phyloP scores from a whole-genome alignment of 2,329 filamentous ascomycete genomes.

The Trichoderma afroharzianum region DNA sequence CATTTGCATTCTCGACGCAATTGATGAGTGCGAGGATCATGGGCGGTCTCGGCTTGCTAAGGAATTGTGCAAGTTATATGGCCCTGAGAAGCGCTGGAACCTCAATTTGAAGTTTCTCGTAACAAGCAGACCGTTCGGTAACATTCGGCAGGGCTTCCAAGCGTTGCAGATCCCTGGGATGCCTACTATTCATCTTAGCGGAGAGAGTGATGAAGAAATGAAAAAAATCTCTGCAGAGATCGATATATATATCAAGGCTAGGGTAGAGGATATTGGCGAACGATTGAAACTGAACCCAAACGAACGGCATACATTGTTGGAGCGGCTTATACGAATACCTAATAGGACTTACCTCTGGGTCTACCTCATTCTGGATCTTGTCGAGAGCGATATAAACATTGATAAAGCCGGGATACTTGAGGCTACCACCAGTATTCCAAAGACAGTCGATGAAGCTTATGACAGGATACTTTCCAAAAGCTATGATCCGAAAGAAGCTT shows the following conservation, averaged over 20 bases:
- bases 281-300: not conserved
- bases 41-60: not conserved
- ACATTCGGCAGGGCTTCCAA: not conserved
- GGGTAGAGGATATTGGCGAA: not conserved
- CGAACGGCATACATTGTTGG: not conserved
- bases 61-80: not conserved
- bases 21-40: not conserved
- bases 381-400: not conserved
- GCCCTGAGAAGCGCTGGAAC: not conserved
- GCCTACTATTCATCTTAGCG: not conserved
- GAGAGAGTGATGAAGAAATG: not conserved
- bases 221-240: not conserved
- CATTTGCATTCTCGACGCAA: not conserved
- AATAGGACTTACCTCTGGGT: slow-evolving; percentile 4
- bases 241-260: not conserved
- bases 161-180: not conserved
- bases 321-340: not conserved
- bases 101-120: not conserved
- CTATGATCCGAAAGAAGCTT: slow-evolving; percentile 8
- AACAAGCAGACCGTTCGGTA: not conserved
- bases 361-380: slow-evolving; percentile 17
- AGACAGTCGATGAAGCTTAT: not conserved
- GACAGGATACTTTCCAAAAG: slow-evolving; percentile 12
- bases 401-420: not conserved
- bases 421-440: not conserved